Base-by-base conservation (phyloP, 305 asterid species). In the Salvia sclarea region DNA sequence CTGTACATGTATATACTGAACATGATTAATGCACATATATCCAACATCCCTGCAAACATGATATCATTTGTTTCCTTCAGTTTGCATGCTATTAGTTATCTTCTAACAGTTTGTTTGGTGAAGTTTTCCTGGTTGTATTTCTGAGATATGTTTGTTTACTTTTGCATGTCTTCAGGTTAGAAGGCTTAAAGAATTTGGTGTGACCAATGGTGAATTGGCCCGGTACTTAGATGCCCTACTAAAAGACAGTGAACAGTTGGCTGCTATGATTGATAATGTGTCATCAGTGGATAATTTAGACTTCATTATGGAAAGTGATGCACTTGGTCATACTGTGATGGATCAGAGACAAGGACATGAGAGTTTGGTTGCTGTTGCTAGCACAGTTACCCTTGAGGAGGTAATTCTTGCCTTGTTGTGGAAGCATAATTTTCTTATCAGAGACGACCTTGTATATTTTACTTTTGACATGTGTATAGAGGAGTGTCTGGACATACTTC, bases 291-390 rank as follows among this genome's bases (percentile, higher is more conserved):
- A 95, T 81, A 95, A 92, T 80, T 84, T 95, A 73, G 97, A 95
- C 79, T 92, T 95, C 78, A 75, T 89, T 37, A 95, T 95, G 99
- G 98, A 95, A 88, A 92, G 92, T 74, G 99, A 92, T 83, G 98
- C 98, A 68, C 97, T 95, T 41, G 91, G 96, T 68, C 98, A 95
- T 73, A 92, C 86, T 56, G 90, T 95, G 71, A 95, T 92, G 99
- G 99, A 95, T 82, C 99, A 92, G 76, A 82, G 88, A 70, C 99
- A 95, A 84, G 97, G 97, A 55, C 99, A 95, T 53, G 98, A 92
- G 82, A 83, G 97, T 80, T 83, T 95, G 83, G 78, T 95, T 82
- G 90, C 90, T 75, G 70, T 95, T 75, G 97, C 98, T 53, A 89
- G 91, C 73, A 95, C 99, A 4, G 82, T 95, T 69, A 84, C 96